Evolutionary conservation across 257 asterid genomes (phyloP).

Genomic region (Forsythia viridissima): DNA sequence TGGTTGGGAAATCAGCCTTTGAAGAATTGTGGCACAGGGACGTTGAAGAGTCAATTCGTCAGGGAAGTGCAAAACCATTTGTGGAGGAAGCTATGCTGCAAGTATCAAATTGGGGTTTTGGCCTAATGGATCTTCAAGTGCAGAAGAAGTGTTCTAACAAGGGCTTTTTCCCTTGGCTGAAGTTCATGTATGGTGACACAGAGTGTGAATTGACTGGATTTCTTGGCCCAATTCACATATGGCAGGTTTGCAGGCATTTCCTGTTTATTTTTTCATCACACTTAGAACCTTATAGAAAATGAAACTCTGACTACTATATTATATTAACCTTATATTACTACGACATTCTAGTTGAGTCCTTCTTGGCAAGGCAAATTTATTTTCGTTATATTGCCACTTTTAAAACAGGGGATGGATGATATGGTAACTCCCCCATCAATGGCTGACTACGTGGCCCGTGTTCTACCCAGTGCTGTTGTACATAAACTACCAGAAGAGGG

Average conservation of each 20-base stretch:
- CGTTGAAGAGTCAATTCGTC: slow-evolving; percentile 82
- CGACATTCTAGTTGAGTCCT: neutral
- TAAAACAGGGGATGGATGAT: slow-evolving; percentile 76
- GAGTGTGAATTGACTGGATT: slow-evolving; percentile 71
- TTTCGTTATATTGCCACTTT: neutral
- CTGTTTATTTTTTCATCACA: neutral
- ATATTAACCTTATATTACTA: neutral
- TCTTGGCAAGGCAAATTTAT: neutral
- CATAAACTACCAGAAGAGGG: slow-evolving; percentile 82
- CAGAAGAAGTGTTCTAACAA: slow-evolving; percentile 58
- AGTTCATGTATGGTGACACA: slow-evolving; percentile 58
- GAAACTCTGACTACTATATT: neutral
- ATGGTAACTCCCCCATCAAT: slow-evolving; percentile 67
- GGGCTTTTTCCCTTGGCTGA: slow-evolving; percentile 68
- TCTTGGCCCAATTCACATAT: slow-evolving; percentile 84
- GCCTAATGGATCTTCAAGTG: slow-evolving; percentile 65
- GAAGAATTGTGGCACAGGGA: slow-evolving; percentile 79
- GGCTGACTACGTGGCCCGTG: slow-evolving; percentile 63
- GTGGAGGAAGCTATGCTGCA: slow-evolving; percentile 80
- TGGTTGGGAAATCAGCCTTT: slow-evolving; percentile 47
- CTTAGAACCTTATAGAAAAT: slow-evolving; percentile 1
- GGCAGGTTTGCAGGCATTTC: slow-evolving; percentile 63
- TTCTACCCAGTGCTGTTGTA: slow-evolving; percentile 62
- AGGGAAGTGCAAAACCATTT: slow-evolving; percentile 59
- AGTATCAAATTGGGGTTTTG: slow-evolving; percentile 87